Evolutionary conservation across 1,284 basidiomycete genomes (phyloP).

Genomic region (Laetiporus sulphureus): DNA sequence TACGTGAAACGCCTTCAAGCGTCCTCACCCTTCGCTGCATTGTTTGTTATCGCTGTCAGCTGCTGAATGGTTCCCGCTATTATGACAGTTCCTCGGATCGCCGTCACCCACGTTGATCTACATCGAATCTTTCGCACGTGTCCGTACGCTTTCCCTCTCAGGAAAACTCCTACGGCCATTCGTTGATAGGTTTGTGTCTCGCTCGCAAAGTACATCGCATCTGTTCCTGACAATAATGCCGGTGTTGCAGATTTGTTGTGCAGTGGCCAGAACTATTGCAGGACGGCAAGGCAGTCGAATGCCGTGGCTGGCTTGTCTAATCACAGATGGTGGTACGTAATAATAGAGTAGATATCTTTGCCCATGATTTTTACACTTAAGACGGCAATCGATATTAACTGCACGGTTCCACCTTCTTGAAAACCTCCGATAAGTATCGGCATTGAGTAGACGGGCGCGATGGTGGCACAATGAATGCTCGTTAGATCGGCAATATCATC

Average conservation of each 20-base stretch:
- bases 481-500: too few species aligned
- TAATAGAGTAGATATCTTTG: too few species aligned
- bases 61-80: too few species aligned
- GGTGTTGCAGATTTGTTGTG: constrained; percentile 66
- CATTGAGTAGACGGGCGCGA: too few species aligned
- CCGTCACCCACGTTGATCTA: constrained; percentile 77
- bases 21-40: constrained; percentile 3
- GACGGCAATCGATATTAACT: too few species aligned
- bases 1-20: constrained; percentile 34
- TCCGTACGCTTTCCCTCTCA: constrained; percentile 77
- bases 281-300: constrained; percentile 38
- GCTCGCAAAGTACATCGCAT: constrained; percentile 3
- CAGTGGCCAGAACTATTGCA: constrained; percentile 72
- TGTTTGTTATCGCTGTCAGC: too few species aligned
- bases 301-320: constrained; percentile 61
- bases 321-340: too few species aligned
- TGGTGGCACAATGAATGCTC: too few species aligned
- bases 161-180: constrained; percentile 76
- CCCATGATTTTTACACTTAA: too few species aligned
- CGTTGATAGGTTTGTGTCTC: constrained; percentile 80
- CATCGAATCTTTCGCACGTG: constrained; percentile 93
- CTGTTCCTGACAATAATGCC: not conserved
- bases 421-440: too few species aligned
- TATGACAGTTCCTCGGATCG: constrained; percentile 65
- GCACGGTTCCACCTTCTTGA: too few species aligned